Base-by-base conservation (phyloP, 2,329 filamentous ascomycete species). In the Fusarium anthophilum region DNA sequence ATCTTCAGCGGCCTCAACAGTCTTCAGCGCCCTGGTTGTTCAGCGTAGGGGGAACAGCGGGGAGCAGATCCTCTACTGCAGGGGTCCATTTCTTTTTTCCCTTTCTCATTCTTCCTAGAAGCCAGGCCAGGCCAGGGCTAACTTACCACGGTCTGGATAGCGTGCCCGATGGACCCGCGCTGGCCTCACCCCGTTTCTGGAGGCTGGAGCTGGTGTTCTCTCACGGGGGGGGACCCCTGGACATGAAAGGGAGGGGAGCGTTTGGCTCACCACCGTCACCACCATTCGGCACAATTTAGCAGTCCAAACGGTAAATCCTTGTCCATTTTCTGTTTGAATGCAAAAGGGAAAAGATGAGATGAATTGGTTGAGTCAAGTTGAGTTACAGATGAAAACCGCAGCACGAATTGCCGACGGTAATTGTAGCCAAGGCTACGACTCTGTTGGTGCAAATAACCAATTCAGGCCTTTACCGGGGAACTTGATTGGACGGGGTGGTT, bases 261-360 rank as follows among this genome's bases (percentile, higher is more conserved):
- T 72, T 62, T 64, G 67, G 63, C 57, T 74, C 67, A 75, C 72
- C 72, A 74, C 72, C 53, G 68, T 72, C 68, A 74, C 72, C 72
- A 74, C 56, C 68, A 72, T 70, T 70, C 57, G 61, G 62, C 56
- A 70, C 60, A 66, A 58, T 66, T 47, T 75, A 75, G 72, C 39
- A 75, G 72, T 43, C 54, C 47, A 63, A 67, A 71, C 48, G 26
- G 37, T 24, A 51, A 63, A 41, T 45, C 71, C 66, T 53, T 69
- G 66, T 56, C 48, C 18, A 26, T 68, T 56, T 41, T 12, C 10
- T 24, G 22, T 53, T 32, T 35, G 24, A 24, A 39, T 22, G 38
- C 17, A 30, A 26, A 30, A 38, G 30, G 22, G n/a, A 30, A 37
- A 28, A 22, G 26, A 28, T 14, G 45, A 53, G 20, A 24, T 18